Percentiles rank a stretch among this genome's conserved stretches.
Evolutionary conservation across 1,284 basidiomycete genomes (phyloP).

Genomic region (Pyrrhoderma noxium): DNA sequence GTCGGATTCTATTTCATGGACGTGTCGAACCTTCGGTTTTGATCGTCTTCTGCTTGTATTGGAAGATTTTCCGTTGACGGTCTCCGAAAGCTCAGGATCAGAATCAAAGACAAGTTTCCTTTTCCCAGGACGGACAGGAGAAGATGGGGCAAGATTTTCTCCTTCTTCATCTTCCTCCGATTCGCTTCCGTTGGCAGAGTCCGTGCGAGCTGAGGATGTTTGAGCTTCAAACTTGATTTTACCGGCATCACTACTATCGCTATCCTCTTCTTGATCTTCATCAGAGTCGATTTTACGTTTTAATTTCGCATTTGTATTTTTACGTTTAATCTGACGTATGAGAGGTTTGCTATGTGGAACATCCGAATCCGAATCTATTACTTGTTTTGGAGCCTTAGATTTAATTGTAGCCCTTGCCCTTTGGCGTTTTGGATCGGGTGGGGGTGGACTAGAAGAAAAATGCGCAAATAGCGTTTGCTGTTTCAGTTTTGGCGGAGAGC

Average conservation of each 20-base stretch:
- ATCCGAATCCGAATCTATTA: not conserved
- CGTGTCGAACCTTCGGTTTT: not conserved
- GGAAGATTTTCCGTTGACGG: not conserved
- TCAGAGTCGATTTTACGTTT: not conserved
- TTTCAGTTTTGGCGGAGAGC: slow-evolving; percentile 3
- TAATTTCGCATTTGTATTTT: too few species aligned
- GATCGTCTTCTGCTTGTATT: not conserved
- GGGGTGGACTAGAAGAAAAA: slow-evolving; percentile 12
- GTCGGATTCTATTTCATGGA: slow-evolving; percentile 4
- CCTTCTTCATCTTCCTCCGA: slow-evolving; percentile 1
- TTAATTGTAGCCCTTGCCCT: too few species aligned
- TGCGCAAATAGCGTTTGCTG: slow-evolving; percentile 12
- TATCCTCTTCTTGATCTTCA: slow-evolving; percentile 4
- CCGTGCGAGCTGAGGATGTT: slow-evolving; percentile 5
- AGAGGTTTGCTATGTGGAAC: not conserved
- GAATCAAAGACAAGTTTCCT: slow-evolving; percentile 11
- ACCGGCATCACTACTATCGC: slow-evolving; percentile 16
- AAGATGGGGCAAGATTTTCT: not conserved
- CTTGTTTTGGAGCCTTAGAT: too few species aligned
- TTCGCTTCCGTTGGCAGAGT: not conserved
- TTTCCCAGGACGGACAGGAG: slow-evolving; percentile 6
- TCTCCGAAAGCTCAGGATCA: slow-evolving; percentile 8
- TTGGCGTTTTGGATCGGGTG: not conserved
- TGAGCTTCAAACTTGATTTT: slow-evolving; percentile 15
- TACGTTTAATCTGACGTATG: too few species aligned